phyloP scores from a whole-genome alignment of 2,329 filamentous ascomycete genomes.

The Daldinia sp. region DNA sequence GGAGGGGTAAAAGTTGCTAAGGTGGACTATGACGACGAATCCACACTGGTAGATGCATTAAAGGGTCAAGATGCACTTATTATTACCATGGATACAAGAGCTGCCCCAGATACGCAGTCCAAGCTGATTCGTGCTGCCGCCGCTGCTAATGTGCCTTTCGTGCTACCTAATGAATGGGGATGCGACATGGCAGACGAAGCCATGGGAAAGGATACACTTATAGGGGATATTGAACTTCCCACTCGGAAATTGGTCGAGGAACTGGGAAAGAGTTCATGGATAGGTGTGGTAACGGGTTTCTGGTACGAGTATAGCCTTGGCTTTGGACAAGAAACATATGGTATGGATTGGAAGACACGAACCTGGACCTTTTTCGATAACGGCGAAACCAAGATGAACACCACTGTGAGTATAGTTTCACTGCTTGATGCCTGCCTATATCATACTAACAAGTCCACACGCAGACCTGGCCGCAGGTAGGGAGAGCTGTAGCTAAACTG shows the following conservation, averaged over 20 bases:
- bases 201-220: conserved; percentile 52
- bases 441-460: conserved; percentile 8
- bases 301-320: conserved; percentile 68
- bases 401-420: conserved; percentile 58
- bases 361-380: conserved; percentile 65
- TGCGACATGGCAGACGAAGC: conserved; percentile 55
- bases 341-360: conserved; percentile 62
- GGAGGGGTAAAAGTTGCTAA: conserved; percentile 56
- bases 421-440: not conserved
- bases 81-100: conserved; percentile 63
- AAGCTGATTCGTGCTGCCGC: conserved; percentile 67
- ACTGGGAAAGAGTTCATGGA: conserved; percentile 57
- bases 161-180: conserved; percentile 67
- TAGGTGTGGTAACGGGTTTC: conserved; percentile 60
- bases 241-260: conserved; percentile 56
- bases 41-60: conserved; percentile 62
- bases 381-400: conserved; percentile 67
- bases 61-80: conserved; percentile 67
- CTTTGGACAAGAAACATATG: conserved; percentile 56
- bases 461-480: conserved; percentile 52
- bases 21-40: conserved; percentile 60
- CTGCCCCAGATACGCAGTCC: conserved; percentile 59
- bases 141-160: conserved; percentile 65
- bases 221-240: conserved; percentile 44
- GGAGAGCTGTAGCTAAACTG: conserved; percentile 64